A percentile compares a stretch with the other conserved stretches of the same genome.
Evolutionary conservation across 495 filamentous ascomycete genomes (phyloP).

Genomic region (Parathielavia hyrcaniae): DNA sequence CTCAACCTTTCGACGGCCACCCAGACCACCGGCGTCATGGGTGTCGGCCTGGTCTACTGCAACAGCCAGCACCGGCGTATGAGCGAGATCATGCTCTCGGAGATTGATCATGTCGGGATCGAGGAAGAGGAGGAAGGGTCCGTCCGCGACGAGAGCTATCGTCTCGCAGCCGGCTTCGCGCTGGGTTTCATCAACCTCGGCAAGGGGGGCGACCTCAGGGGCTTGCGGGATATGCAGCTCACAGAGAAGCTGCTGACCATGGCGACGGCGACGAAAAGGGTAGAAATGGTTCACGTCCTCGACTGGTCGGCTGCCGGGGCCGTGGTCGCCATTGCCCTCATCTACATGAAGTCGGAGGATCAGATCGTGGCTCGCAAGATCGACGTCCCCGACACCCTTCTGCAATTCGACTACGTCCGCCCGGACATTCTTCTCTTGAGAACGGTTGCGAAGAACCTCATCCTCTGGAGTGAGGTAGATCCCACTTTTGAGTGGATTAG

Average conservation of each 20-base stretch:
- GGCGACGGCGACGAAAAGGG: conserved; percentile 79
- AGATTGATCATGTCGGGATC: conserved; percentile 78
- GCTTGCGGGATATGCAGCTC: conserved; percentile 88
- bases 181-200: conserved; percentile 93
- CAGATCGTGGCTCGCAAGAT: conserved; percentile 84
- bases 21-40: conserved; percentile 95
- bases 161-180: conserved; percentile 87
- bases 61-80: conserved; percentile 94
- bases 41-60: conserved; percentile 90
- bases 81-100: conserved; percentile 97
- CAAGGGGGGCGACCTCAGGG: conserved; percentile 78
- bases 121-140: conserved; percentile 60
- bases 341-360: conserved; percentile 97
- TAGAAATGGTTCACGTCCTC: conserved; percentile 81
- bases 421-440: conserved; percentile 89
- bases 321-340: conserved; percentile 81
- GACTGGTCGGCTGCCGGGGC: conserved; percentile 89
- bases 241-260: conserved; percentile 79
- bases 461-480: conserved; percentile 82
- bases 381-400: conserved; percentile 78
- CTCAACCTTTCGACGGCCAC: conserved; percentile 90
- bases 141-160: conserved; percentile 89
- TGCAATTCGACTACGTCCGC: conserved; percentile 90
- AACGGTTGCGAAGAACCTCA: conserved; percentile 83
- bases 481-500: conserved; percentile 68